Conservation (phyloP, 2,329 filamentous ascomycete species). For the Fonsecaea erecta region DNA sequence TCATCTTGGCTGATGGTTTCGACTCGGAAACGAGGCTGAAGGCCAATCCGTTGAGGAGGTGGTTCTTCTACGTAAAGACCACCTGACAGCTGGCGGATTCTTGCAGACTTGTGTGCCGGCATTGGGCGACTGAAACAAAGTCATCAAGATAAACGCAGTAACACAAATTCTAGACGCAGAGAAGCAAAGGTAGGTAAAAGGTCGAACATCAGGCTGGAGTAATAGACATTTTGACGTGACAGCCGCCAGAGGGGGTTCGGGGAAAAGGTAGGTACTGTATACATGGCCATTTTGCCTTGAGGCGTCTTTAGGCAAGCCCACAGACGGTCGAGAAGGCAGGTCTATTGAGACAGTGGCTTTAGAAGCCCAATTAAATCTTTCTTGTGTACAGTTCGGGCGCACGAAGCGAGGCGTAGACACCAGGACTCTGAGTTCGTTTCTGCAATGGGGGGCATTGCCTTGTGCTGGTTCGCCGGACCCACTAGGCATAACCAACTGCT, state of each 20-base stretch:
- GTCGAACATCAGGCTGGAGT: slow-evolving; percentile 1
- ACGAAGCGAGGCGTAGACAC: slow-evolving; percentile 4
- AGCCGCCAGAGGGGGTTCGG: background rate
- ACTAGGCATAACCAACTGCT: slow-evolving; percentile 9
- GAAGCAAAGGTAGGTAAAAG: slow-evolving; percentile 3
- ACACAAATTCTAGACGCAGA: background rate
- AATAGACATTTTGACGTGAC: slow-evolving; percentile 4
- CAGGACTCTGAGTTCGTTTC: background rate
- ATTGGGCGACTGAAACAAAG: background rate
- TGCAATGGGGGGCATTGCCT: slow-evolving; percentile 4
- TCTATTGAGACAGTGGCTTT: slow-evolving; percentile 11
- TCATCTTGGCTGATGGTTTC: slow-evolving; percentile 18
- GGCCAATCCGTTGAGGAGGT: slow-evolving; percentile 7
- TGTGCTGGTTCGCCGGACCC: slow-evolving; percentile 7
- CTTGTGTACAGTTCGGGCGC: slow-evolving; percentile 2
- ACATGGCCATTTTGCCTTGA: slow-evolving; percentile 2
- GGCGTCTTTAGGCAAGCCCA: slow-evolving; percentile 5
- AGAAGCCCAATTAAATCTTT: slow-evolving; percentile 3
- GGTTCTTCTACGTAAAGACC: slow-evolving; percentile 9
- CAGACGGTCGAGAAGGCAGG: background rate
- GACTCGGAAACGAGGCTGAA: slow-evolving; percentile 21
- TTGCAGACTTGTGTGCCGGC: slow-evolving; percentile 12
- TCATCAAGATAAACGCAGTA: background rate
- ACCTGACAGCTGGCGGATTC: slow-evolving; percentile 11
- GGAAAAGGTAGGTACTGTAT: no score